Conservation (phyloP, 75 land plant species). For the Gnetum montanum region DNA sequence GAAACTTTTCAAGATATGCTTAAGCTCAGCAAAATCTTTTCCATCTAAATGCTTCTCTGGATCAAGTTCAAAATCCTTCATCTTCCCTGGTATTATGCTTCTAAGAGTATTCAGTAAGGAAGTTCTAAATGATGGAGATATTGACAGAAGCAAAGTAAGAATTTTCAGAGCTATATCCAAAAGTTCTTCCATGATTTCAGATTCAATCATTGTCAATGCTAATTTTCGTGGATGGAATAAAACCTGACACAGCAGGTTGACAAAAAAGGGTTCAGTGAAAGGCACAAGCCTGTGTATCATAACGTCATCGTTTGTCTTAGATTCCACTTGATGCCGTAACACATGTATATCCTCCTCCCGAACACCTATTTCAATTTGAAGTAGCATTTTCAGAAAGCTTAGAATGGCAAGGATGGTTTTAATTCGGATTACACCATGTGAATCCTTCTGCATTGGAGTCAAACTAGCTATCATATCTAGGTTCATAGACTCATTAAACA, state of each 20-base stretch:
- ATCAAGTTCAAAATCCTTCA: constrained; percentile 6
- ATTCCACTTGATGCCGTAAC: neutral
- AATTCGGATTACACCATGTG: constrained; percentile 4
- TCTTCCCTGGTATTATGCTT: constrained; percentile 6
- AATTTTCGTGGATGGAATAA: constrained; percentile 21
- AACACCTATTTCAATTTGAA: constrained; percentile 10
- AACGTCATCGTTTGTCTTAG: neutral
- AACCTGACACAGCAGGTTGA: constrained; percentile 12
- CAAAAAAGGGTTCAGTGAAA: constrained; percentile 7
- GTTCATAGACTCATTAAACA: constrained; percentile 4
- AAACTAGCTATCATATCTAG: neutral
- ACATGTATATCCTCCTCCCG: constrained; percentile 4
- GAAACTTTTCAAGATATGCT: constrained; percentile 28
- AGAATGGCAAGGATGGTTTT: constrained; percentile 15
- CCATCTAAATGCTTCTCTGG: neutral
- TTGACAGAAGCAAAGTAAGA: constrained; percentile 7
- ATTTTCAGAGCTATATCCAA: constrained; percentile 17
- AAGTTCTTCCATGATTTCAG: constrained; percentile 15
- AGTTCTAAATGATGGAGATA: constrained; percentile 9
- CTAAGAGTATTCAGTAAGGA: constrained; percentile 12
- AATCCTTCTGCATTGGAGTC: constrained; percentile 19
- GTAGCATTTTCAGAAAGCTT: constrained; percentile 15
- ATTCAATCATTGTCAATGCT: constrained; percentile 8
- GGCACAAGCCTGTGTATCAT: constrained; percentile 8
- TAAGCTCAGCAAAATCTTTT: constrained; percentile 7